These are phyloP conservation scores for Isabelozyma pseudorhagii DNA, from an alignment of 805 yeast genomes.

Conservation along the genomic window DNA sequence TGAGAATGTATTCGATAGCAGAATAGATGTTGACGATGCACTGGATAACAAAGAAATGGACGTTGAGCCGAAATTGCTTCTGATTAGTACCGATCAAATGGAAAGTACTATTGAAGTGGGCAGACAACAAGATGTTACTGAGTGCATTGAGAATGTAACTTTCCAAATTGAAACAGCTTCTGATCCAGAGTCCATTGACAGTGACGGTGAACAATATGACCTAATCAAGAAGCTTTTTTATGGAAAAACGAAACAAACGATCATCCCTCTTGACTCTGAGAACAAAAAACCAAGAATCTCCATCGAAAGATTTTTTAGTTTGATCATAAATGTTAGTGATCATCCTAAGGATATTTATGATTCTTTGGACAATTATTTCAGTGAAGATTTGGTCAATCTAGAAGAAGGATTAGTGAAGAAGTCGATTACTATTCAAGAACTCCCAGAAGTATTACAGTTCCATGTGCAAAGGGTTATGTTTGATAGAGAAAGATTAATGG, in stretches of 20 bases:
- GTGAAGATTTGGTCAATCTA: conserved; percentile 65
- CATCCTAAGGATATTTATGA: conserved; percentile 89
- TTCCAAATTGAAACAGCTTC: conserved; percentile 88
- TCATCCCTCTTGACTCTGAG: conserved; percentile 55
- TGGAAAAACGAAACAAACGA: conserved; percentile 79
- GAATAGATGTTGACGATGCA: conserved; percentile 13
- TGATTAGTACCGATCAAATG: conserved; percentile 58
- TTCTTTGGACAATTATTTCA: conserved; percentile 81
- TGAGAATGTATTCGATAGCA: conserved; percentile 1
- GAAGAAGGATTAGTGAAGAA: conserved; percentile 75
- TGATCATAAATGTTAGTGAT: conserved; percentile 82
- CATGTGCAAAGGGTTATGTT: conserved; percentile 94
- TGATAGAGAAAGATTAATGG: conserved; percentile 67
- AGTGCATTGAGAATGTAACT: conserved; percentile 90
- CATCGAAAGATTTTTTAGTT: conserved; percentile 72
- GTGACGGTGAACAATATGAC: conserved; percentile 77
- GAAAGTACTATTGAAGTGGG: conserved; percentile 78
- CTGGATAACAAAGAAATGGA: conserved; percentile 5
- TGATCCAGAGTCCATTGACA: conserved; percentile 60
- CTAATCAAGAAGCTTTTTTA: conserved; percentile 75
- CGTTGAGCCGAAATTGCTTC: conserved; percentile 18
- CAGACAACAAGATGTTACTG: conserved; percentile 96
- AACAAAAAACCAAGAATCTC: conserved; percentile 29
- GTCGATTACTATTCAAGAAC: conserved; percentile 62
- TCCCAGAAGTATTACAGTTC: conserved; percentile 83